Conservation (phyloP, 2,329 filamentous ascomycete species). For the Aspergillus terreus region DNA sequence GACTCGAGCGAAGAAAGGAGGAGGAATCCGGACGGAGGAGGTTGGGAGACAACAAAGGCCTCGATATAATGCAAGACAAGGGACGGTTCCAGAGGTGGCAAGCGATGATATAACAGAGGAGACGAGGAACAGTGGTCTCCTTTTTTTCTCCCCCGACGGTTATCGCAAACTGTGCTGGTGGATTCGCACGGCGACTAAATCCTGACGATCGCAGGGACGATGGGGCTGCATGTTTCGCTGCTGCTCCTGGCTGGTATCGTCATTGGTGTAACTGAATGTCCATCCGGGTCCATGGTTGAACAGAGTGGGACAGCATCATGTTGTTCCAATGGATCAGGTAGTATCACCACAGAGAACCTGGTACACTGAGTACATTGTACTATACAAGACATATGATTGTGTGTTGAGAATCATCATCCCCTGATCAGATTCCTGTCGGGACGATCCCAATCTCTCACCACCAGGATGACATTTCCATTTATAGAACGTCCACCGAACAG, state of each 20-base stretch:
- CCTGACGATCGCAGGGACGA: constrained; percentile 5
- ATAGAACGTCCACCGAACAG: constrained; percentile 2
- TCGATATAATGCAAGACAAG: not conserved
- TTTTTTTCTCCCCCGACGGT: not conserved
- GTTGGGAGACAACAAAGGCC: not conserved
- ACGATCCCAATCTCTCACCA: constrained; percentile 4
- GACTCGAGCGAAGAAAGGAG: not conserved
- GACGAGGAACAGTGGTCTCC: not conserved
- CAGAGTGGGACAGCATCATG: not conserved
- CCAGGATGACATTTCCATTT: not conserved
- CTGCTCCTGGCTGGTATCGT: not conserved
- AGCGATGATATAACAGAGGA: not conserved
- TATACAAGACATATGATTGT: not conserved
- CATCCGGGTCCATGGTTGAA: not conserved
- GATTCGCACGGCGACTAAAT: not conserved
- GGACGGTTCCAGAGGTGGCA: not conserved
- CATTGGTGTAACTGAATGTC: not conserved
- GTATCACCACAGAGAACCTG: too few relatives aligned
- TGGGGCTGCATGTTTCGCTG: not conserved
- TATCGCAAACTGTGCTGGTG: not conserved
- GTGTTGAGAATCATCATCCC: not conserved
- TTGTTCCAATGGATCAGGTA: not conserved
- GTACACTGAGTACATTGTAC: too few relatives aligned
- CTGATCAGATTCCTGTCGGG: not conserved
- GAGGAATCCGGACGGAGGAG: not conserved